Conservation (phyloP, 768 basidiomycete genomes). For the Nevesoporus exiguus region DNA sequence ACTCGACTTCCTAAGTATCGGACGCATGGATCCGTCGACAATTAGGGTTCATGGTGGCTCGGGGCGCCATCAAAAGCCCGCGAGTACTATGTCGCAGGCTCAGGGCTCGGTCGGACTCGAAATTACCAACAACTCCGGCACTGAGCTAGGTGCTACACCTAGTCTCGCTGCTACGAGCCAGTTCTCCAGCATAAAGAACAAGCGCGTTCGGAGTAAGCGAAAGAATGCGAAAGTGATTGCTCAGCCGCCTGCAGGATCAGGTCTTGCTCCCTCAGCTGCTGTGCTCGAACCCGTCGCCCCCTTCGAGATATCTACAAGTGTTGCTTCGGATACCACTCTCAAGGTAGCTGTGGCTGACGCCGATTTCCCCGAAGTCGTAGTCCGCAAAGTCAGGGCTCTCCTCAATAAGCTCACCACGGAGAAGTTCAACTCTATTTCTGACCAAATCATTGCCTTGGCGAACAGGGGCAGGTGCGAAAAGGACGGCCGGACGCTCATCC, state of each 20-base stretch:
- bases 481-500: constrained; percentile 90
- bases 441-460: constrained; percentile 93
- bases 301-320: constrained; percentile 72
- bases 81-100: constrained; percentile 45
- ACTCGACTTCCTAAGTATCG: constrained; percentile 87
- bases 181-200: constrained; percentile 51
- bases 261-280: constrained; percentile 29
- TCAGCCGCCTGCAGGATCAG: constrained; percentile 32
- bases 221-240: constrained; percentile 48
- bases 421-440: constrained; percentile 92
- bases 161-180: constrained; percentile 57
- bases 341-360: constrained; percentile 40
- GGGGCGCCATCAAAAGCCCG: constrained; percentile 50
- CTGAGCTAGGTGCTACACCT: constrained; percentile 32
- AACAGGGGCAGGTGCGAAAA: constrained; percentile 91
- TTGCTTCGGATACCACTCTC: constrained; percentile 45
- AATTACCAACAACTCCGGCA: constrained; percentile 24
- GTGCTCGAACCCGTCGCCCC: constrained; percentile 70
- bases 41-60: constrained; percentile 60
- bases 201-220: constrained; percentile 77
- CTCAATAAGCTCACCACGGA: constrained; percentile 98
- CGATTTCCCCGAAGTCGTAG: constrained; percentile 81
- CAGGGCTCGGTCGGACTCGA: constrained; percentile 53
- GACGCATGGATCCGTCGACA: constrained; percentile 59
- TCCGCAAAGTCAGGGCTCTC: constrained; percentile 86